Evolutionary conservation across 1,284 basidiomycete genomes (phyloP).

Genomic region (Coriolopsis trogii): DNA sequence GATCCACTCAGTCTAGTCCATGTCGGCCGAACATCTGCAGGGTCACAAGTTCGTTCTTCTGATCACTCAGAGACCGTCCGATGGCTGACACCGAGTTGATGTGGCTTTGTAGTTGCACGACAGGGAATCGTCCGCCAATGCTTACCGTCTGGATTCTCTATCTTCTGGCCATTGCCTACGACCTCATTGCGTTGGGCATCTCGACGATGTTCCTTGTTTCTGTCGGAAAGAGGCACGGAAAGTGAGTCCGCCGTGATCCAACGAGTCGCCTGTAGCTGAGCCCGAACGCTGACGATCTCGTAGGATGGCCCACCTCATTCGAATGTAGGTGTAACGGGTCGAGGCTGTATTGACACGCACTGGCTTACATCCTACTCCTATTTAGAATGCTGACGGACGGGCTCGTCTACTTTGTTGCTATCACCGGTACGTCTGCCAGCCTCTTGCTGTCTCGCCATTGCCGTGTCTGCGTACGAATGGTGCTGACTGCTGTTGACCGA

Average conservation of each 20-base stretch:
- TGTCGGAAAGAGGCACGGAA: slow-evolving; percentile 16
- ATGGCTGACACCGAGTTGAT: background rate
- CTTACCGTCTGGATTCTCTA: slow-evolving; percentile 44
- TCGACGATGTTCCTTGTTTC: slow-evolving; percentile 39
- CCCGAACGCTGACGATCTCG: too few relatives aligned
- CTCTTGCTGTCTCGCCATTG: too few relatives aligned
- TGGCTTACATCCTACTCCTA: background rate
- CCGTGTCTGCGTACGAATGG: too few relatives aligned
- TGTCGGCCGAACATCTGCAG: too few relatives aligned
- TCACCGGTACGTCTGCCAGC: slow-evolving; percentile 43
- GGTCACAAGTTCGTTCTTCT: too few relatives aligned
- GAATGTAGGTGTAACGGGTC: slow-evolving; percentile 35
- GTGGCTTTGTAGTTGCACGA: slow-evolving; percentile 36
- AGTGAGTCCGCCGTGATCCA: slow-evolving; percentile 19
- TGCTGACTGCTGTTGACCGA: too few relatives aligned
- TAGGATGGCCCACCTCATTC: slow-evolving; percentile 46
- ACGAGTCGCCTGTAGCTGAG: background rate
- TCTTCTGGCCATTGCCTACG: slow-evolving; percentile 42
- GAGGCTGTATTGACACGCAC: background rate
- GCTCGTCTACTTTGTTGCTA: slow-evolving; percentile 48
- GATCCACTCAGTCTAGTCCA: too few relatives aligned
- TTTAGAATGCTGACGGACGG: slow-evolving; percentile 55
- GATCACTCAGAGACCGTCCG: background rate
- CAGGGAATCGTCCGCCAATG: slow-evolving; percentile 31
- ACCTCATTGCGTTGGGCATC: slow-evolving; percentile 38